phyloP scores from a whole-genome alignment of 164 flowering plant species.

The Magnolia kwangsiensis region DNA sequence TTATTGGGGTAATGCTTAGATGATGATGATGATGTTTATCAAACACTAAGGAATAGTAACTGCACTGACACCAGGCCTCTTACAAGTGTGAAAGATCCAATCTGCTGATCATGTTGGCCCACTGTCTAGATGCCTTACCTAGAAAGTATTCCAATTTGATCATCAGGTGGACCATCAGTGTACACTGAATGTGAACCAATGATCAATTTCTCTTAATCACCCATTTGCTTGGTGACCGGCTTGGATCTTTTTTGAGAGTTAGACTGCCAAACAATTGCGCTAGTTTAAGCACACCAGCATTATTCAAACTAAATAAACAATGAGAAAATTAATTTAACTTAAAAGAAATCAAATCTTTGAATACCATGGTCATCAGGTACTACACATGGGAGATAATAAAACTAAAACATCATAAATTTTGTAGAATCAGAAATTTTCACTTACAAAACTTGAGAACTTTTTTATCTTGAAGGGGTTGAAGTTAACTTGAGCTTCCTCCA shows the following conservation, averaged over 20 bases:
- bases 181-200: neutral
- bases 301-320: neutral
- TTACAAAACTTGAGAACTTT: neutral
- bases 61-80: neutral
- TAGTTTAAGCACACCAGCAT: neutral
- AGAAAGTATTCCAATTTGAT: no score
- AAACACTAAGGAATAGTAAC: neutral
- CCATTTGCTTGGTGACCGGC: neutral
- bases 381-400: neutral
- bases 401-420: neutral
- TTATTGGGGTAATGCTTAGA: no score
- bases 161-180: no score
- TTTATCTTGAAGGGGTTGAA: constrained; percentile 60
- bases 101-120: neutral
- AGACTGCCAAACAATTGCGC: neutral
- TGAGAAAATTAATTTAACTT: no score
- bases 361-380: neutral
- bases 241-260: neutral
- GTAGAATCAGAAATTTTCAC: neutral
- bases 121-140: neutral
- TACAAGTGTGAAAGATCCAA: neutral
- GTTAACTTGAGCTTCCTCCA: constrained; percentile 61
- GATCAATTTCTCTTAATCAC: neutral
- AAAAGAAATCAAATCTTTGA: neutral
- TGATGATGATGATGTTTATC: no score